Base-by-base conservation (phyloP, 768 basidiomycete genomes). In the Termitomyces sp. region DNA sequence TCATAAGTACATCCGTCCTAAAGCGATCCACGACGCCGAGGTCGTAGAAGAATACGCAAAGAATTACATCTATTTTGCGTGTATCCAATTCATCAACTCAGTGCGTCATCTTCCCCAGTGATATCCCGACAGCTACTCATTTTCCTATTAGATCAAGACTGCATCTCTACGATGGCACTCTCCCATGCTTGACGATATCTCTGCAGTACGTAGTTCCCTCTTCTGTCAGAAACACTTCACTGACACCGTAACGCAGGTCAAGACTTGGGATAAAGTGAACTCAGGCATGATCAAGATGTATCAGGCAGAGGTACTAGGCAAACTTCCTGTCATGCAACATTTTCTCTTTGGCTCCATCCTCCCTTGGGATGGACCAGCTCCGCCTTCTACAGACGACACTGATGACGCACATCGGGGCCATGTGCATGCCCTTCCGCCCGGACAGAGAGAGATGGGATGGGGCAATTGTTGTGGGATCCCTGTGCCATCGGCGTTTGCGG, bases 251-350 rank as follows among this genome's bases (percentile, higher is more conserved):
- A 9, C 40, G 12, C 10, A 87, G 87, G 76, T 92, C 4, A 93
- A 90, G 71, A 87, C 90, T 10, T 98, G 96, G 96, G 90, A 92
- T 65, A 98, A 97, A 70, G 93, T 98, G 62, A 98, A 98, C 70
- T 73, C 79, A 5, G 96, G 96, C 4, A 97, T 99, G 93, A 80
- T 91, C 72, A 99, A 98, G 71, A 98, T 99, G 96, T 98, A 95
- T 75, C 79, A 80, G 43, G 95, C 93, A 37, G 95, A 99, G 71
- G 96, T 99, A 0, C 79, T 98, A 11, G 90, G 88, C 57, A 98
- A 98, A 66, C 85, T 98, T 2, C 96, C 97, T 1, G 94, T 99
- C 55, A 83, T 92, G 37, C 96, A 98, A 71, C 97, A 99, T 72
- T 95, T 98, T 71, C 77, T 95, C 44, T 98, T 98, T 63, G 96